Evolutionary conservation across 306 rosid genomes (phyloP).

Genomic region (Cucurbita pepo): DNA sequence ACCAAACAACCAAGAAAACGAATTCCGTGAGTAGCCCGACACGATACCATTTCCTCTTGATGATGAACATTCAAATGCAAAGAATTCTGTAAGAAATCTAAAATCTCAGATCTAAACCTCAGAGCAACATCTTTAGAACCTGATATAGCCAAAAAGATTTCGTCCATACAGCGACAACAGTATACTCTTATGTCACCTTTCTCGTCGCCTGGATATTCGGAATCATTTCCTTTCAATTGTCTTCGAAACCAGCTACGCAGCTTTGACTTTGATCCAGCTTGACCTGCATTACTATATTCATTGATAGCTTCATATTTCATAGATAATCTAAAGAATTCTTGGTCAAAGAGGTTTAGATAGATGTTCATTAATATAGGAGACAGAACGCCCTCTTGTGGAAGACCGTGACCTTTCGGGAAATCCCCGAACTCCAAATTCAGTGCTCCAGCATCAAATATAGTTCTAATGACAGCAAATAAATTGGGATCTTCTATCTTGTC

Average conservation of each 20-base stretch:
- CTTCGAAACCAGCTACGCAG: constrained; percentile 76
- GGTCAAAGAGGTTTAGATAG: constrained; percentile 67
- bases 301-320: constrained; percentile 68
- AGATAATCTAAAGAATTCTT: constrained; percentile 62
- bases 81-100: constrained; percentile 35
- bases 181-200: constrained; percentile 26
- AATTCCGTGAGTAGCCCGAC: constrained; percentile 26
- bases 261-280: constrained; percentile 28
- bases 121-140: constrained; percentile 64
- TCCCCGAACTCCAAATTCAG: constrained; percentile 86
- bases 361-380: constrained; percentile 78
- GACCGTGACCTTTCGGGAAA: constrained; percentile 84
- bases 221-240: constrained; percentile 33
- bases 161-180: constrained; percentile 76
- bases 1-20: constrained; percentile 54
- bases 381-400: constrained; percentile 74
- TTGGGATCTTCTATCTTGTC: constrained; percentile 60
- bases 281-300: constrained; percentile 10
- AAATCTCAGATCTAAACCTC: constrained; percentile 43
- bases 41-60: constrained; percentile 33
- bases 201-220: constrained; percentile 14
- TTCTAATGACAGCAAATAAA: constrained; percentile 28
- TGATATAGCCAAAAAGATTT: constrained; percentile 50
- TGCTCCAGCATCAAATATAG: constrained; percentile 54
- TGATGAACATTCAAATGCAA: constrained; percentile 51